Evolutionary conservation across 1,284 basidiomycete genomes (phyloP).

Genomic region (Inonotus hispidus): DNA sequence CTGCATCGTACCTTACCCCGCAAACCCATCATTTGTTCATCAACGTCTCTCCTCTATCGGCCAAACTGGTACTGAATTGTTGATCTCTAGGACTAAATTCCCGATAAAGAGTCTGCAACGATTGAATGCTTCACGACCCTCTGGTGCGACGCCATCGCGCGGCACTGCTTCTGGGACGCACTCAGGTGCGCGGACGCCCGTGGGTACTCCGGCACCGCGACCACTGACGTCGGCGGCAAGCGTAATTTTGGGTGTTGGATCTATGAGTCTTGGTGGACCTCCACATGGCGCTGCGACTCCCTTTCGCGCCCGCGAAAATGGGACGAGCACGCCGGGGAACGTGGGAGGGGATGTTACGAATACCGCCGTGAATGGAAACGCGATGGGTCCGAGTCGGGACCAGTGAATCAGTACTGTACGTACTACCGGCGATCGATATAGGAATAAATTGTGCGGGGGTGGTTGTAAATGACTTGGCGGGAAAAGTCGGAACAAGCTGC

Average conservation of each 20-base stretch:
- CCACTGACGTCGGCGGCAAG: background rate
- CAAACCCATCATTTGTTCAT: background rate
- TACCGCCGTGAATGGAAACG: background rate
- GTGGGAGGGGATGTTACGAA: background rate
- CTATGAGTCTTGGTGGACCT: background rate
- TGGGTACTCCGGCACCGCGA: background rate
- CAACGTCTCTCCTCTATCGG: background rate
- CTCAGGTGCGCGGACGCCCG: conserved; percentile 9
- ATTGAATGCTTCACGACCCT: conserved; percentile 57
- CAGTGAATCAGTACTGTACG: background rate
- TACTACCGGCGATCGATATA: no score
- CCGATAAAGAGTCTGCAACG: conserved; percentile 84
- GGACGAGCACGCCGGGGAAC: background rate
- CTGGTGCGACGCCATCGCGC: conserved; percentile 10
- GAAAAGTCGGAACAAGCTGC: conserved; percentile 1
- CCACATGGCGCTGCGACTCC: background rate
- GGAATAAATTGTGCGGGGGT: no score
- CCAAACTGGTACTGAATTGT: background rate
- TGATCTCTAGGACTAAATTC: conserved; percentile 74
- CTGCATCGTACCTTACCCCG: background rate
- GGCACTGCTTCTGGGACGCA: conserved; percentile 1
- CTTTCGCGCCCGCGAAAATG: conserved; percentile 11
- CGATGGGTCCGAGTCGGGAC: background rate
- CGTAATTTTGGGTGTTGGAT: background rate
- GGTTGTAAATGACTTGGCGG: background rate